phyloP scores from a whole-genome alignment of 2,329 filamentous ascomycete species.

The Pseudogymnoascus sp. region DNA sequence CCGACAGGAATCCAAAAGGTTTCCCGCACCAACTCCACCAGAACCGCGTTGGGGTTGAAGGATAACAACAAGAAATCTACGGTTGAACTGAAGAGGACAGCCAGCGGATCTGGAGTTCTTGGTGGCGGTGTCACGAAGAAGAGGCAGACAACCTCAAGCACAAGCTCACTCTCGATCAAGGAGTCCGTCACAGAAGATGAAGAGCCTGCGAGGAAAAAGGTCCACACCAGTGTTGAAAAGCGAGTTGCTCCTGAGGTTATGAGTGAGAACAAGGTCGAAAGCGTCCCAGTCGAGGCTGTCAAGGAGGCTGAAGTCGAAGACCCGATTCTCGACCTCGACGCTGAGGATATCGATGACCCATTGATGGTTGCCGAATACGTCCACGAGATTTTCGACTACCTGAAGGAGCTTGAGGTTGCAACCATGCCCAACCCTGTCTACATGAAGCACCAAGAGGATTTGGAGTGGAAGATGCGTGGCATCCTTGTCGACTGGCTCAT shows the following conservation, averaged over 20 bases:
- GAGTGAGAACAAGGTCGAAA: constrained; percentile 33
- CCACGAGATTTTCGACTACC: constrained; percentile 93
- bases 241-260: constrained; percentile 30
- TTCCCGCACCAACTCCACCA: constrained; percentile 50
- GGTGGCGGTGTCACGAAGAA: constrained; percentile 60
- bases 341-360: constrained; percentile 85
- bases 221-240: constrained; percentile 46
- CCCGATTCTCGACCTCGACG: constrained; percentile 63
- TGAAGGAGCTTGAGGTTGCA: constrained; percentile 73
- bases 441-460: constrained; percentile 87
- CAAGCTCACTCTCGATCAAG: constrained; percentile 49
- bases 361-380: constrained; percentile 98
- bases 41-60: constrained; percentile 59
- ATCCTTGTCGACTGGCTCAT: constrained; percentile 98
- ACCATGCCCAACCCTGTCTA: constrained; percentile 87
- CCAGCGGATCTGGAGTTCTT: constrained; percentile 63
- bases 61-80: constrained; percentile 55
- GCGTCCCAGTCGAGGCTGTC: constrained; percentile 20
- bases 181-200: constrained; percentile 56
- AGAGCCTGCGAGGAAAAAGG: constrained; percentile 63
- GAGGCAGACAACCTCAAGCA: constrained; percentile 45
- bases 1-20: constrained; percentile 75
- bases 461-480: constrained; percentile 98
- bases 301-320: constrained; percentile 24
- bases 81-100: constrained; percentile 62